A percentile compares a stretch with the other conserved stretches of the same genome.
These are phyloP conservation scores for Patellifolia procumbens DNA, from an alignment of 179 eudicot genomes.

Conservation along the genomic window DNA sequence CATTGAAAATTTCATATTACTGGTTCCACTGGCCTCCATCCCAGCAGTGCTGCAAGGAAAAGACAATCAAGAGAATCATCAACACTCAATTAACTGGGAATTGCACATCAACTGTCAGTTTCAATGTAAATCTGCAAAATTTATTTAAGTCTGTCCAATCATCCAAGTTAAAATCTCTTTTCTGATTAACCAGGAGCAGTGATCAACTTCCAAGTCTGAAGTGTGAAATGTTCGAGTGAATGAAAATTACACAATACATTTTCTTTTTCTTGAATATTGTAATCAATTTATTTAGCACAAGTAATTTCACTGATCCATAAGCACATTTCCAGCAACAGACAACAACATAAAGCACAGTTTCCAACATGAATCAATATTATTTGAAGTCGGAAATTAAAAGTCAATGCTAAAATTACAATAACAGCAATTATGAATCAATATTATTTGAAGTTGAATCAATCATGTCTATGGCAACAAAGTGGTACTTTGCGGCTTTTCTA, in stretches of 20 bases:
- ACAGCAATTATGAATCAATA: no score
- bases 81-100: background rate
- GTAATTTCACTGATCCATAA: no score
- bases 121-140: background rate
- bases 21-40: constrained; percentile 99
- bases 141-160: background rate
- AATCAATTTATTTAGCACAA: no score
- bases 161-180: background rate
- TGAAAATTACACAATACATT: background rate
- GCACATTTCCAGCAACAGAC: no score
- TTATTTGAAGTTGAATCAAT: no score
- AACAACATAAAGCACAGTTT: no score
- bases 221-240: background rate
- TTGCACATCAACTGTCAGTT: background rate
- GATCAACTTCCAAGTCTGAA: background rate
- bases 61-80: background rate
- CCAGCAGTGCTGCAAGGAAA: constrained; percentile 68
- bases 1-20: constrained; percentile 98
- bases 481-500: background rate
- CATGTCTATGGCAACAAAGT: no score
- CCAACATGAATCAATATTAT: no score
- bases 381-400: no score
- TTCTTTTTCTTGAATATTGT: no score
- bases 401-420: no score
- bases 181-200: background rate